Evolutionary conservation across 495 filamentous ascomycete species (phyloP).

Genomic region (Xylaria grammica): DNA sequence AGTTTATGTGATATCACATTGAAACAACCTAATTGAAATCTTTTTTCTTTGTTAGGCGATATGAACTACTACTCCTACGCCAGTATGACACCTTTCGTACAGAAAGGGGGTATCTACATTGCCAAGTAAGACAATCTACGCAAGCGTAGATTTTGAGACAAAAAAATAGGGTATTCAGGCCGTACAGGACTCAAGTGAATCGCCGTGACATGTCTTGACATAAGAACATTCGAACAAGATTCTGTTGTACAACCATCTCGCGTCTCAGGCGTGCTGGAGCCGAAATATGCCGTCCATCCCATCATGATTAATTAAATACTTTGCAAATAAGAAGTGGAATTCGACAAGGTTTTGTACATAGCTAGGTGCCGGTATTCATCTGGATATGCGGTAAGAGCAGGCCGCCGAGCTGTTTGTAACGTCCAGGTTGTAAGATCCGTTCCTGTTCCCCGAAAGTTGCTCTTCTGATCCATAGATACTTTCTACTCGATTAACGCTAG

Average conservation of each 20-base stretch:
- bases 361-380: not conserved
- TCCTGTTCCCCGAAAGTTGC: constrained; percentile 30
- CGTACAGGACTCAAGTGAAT: too few relatives aligned
- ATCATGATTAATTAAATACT: not conserved
- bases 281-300: not conserved
- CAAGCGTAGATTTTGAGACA: too few relatives aligned
- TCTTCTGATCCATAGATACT: constrained; percentile 31
- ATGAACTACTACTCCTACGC: too few relatives aligned
- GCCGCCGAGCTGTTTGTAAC: constrained; percentile 22
- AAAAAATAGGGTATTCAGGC: too few relatives aligned
- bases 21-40: too few relatives aligned
- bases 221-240: not conserved
- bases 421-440: constrained; percentile 42
- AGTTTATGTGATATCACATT: too few relatives aligned
- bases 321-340: too few relatives aligned
- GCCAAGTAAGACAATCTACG: too few relatives aligned
- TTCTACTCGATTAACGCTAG: constrained; percentile 48
- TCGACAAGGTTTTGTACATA: too few relatives aligned
- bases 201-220: too few relatives aligned
- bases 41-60: too few relatives aligned
- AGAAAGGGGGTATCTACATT: not conserved
- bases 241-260: not conserved
- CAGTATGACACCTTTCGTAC: not conserved
- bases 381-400: not conserved
- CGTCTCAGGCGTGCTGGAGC: not conserved